Percentiles rank a stretch among this genome's conserved stretches.
Conservation (phyloP, 306 rosid species). For the Cucurbita moschata region DNA sequence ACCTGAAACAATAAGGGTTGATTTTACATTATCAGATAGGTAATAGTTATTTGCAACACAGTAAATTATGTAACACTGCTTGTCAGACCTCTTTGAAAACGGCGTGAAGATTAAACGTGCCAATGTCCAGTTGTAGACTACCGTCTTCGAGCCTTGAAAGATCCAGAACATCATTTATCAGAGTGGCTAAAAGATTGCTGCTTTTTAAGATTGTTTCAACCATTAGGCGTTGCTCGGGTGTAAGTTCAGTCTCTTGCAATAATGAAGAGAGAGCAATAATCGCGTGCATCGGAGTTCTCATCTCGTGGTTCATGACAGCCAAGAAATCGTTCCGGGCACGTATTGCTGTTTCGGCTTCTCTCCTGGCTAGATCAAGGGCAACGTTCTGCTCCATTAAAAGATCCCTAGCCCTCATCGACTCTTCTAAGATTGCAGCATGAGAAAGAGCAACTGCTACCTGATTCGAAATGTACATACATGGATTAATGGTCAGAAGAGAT, state of each 20-base stretch:
- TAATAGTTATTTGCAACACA: neutral
- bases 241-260: conserved; percentile 82
- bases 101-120: conserved; percentile 65
- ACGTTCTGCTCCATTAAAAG: conserved; percentile 86
- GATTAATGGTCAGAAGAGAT: neutral
- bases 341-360: conserved; percentile 99
- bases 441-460: conserved; percentile 99
- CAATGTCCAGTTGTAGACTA: conserved; percentile 70
- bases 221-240: conserved; percentile 93
- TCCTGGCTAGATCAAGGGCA: conserved; percentile 90
- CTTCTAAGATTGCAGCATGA: conserved; percentile 97
- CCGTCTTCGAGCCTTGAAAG: conserved; percentile 98
- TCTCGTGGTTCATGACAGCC: conserved; percentile 98
- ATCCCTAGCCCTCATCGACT: conserved; percentile 97
- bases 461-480: neutral
- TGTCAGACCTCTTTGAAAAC: conserved; percentile 63
- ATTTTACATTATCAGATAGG: conserved; percentile 13
- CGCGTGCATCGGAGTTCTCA: conserved; percentile 99
- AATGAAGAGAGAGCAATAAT: conserved; percentile 91
- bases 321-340: conserved; percentile 95
- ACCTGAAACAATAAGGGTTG: conserved; percentile 43
- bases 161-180: conserved; percentile 86
- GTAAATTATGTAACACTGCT: neutral
- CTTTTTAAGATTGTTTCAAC: conserved; percentile 85
- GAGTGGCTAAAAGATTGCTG: conserved; percentile 83